Conservation (phyloP, 2,329 filamentous ascomycete species). For the Colletotrichum cordylinicola region DNA sequence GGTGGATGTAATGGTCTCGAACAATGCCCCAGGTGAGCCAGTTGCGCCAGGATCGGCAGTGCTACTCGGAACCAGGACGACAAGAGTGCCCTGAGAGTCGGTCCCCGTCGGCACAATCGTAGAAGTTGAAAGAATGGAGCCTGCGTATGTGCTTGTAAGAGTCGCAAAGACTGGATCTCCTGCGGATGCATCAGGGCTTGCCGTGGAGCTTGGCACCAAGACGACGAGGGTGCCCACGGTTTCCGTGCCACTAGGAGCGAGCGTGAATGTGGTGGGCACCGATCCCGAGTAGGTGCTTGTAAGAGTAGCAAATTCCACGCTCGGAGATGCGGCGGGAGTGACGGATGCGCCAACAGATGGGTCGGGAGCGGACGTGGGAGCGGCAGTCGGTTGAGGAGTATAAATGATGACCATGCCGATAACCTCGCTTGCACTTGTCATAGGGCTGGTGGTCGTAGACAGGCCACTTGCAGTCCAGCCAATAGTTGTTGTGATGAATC, state of each 20-base stretch:
- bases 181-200: not conserved
- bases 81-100: not conserved
- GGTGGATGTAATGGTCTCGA: not conserved
- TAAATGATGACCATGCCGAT: slow-evolving; percentile 1
- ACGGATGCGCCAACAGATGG: not conserved
- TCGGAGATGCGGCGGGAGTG: not conserved
- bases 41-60: not conserved
- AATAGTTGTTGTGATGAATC: not conserved
- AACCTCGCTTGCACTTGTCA: not conserved
- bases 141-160: slow-evolving; percentile 1
- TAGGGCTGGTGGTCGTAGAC: not conserved
- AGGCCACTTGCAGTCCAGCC: not conserved
- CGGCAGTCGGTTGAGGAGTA: not conserved
- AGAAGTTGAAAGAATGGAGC: not conserved
- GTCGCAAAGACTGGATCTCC: not conserved
- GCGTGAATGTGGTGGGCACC: not conserved
- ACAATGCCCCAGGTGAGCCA: not conserved
- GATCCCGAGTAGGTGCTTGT: slow-evolving; percentile 4
- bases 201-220: slow-evolving; percentile 3
- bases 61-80: slow-evolving; percentile 8
- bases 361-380: not conserved
- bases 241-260: not conserved
- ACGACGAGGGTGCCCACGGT: not conserved
- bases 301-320: not conserved
- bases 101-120: not conserved